Percentiles rank a stretch among this genome's conserved stretches.
Conservation (phyloP, 164 flowering plant species). For the Umbilicus rupestris region DNA sequence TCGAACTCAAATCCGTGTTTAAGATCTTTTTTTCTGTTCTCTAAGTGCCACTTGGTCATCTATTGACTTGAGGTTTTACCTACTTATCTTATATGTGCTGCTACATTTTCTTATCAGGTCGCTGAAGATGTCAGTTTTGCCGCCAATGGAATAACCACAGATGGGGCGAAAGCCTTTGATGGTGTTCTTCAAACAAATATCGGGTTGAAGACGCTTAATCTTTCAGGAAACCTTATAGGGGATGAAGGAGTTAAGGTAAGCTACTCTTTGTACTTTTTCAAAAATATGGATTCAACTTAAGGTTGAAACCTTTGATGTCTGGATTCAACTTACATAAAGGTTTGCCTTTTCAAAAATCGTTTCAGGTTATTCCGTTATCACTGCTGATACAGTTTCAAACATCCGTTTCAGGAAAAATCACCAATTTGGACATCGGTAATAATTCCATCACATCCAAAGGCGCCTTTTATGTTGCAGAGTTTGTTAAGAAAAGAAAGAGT, state of each 20-base stretch:
- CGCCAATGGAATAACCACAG: slow-evolving; percentile 88
- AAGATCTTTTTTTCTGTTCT: background rate
- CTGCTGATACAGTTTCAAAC: too few species aligned
- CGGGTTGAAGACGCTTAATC: slow-evolving; percentile 62
- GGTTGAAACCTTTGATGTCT: slow-evolving; percentile 61
- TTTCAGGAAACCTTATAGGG: slow-evolving; percentile 87
- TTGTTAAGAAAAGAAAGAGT: slow-evolving; percentile 62
- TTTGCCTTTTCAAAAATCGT: slow-evolving; percentile 12
- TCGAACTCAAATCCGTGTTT: background rate
- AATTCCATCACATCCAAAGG: slow-evolving; percentile 75
- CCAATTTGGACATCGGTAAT: slow-evolving; percentile 68
- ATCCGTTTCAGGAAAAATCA: slow-evolving; percentile 39
- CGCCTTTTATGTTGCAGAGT: slow-evolving; percentile 80
- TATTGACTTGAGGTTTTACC: background rate
- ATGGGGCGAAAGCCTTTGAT: slow-evolving; percentile 89
- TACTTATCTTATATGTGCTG: slow-evolving; percentile 1
- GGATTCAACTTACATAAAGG: slow-evolving; percentile 75
- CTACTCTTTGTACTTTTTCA: background rate
- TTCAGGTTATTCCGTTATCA: too few species aligned
- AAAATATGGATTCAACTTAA: too few species aligned
- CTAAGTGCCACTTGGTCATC: background rate
- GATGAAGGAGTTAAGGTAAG: slow-evolving; percentile 97
- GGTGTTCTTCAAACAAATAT: slow-evolving; percentile 82
- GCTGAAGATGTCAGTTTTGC: slow-evolving; percentile 88
- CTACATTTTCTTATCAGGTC: slow-evolving; percentile 27